phyloP scores from a whole-genome alignment of 192 early-diverging fungal species.

The Linnemannia elongata region DNA sequence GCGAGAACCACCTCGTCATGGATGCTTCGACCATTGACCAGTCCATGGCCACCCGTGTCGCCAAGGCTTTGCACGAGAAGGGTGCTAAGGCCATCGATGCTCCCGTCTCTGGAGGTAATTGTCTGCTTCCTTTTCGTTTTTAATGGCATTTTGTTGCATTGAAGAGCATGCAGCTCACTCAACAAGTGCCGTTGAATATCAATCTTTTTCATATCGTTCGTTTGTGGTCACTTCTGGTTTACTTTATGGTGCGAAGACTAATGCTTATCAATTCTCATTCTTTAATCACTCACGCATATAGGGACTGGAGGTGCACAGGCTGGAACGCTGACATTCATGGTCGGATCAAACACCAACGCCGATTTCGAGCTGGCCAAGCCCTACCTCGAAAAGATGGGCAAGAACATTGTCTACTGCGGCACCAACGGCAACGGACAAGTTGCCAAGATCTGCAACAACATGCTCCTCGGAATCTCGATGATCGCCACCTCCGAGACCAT shows the following conservation, averaged over 20 bases:
- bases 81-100: slow-evolving; percentile 86
- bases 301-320: slow-evolving; percentile 88
- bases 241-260: too few relatives aligned
- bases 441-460: slow-evolving; percentile 98
- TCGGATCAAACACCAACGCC: slow-evolving; percentile 72
- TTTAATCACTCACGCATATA: slow-evolving; percentile 25
- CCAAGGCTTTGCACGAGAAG: slow-evolving; percentile 68
- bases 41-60: slow-evolving; percentile 79
- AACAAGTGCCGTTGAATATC: too few relatives aligned
- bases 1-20: slow-evolving; percentile 71
- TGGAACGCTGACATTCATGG: slow-evolving; percentile 97
- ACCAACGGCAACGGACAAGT: slow-evolving; percentile 87
- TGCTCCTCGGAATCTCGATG: slow-evolving; percentile 96
- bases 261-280: too few relatives aligned
- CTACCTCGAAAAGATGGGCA: slow-evolving; percentile 82
- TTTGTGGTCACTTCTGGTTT: too few relatives aligned
- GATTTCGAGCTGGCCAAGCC: slow-evolving; percentile 78
- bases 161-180: not conserved
- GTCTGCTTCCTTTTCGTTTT: not conserved
- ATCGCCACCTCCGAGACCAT: slow-evolving; percentile 92
- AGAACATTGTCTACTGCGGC: slow-evolving; percentile 92
- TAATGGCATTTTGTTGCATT: not conserved
- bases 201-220: too few relatives aligned
- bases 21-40: slow-evolving; percentile 97
- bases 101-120: slow-evolving; percentile 91